Percentiles rank a stretch among this genome's conserved stretches.
Conservation (phyloP, 2,329 filamentous ascomycete genomes). For the Trichoderma arundinaceum region DNA sequence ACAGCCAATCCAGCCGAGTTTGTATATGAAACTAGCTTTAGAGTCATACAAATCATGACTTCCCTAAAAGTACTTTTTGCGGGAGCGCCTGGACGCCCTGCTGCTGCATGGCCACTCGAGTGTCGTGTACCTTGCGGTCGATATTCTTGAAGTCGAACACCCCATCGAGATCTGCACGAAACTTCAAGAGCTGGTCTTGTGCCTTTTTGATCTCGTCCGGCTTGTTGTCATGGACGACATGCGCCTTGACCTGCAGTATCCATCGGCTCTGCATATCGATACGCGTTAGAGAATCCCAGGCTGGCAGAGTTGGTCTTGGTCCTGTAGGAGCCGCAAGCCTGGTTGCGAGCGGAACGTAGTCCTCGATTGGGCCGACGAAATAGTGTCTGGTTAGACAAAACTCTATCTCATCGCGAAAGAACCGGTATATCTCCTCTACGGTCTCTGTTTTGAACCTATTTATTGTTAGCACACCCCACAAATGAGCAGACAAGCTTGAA, state of each 20-base stretch:
- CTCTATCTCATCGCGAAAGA: conserved; percentile 60
- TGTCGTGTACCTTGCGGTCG: conserved; percentile 61
- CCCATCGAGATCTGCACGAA: conserved; percentile 55
- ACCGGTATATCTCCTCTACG: conserved; percentile 60
- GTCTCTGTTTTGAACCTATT: conserved; percentile 58
- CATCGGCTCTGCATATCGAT: conserved; percentile 58
- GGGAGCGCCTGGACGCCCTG: conserved; percentile 48
- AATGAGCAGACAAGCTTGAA: background rate
- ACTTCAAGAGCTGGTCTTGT: conserved; percentile 55
- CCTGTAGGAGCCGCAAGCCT: conserved; percentile 29
- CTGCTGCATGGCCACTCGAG: conserved; percentile 50
- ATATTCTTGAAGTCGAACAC: conserved; percentile 59
- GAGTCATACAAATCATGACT: conserved; percentile 34
- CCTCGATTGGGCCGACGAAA: conserved; percentile 45
- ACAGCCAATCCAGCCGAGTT: background rate
- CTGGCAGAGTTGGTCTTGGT: conserved; percentile 47
- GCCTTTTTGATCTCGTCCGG: conserved; percentile 63
- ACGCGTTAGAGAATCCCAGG: conserved; percentile 54
- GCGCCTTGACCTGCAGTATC: conserved; percentile 60
- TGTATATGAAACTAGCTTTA: background rate
- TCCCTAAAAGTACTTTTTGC: conserved; percentile 47
- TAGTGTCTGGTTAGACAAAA: conserved; percentile 59
- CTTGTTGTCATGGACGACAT: conserved; percentile 62
- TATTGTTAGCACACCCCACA: background rate
- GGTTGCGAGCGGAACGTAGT: conserved; percentile 44